phyloP scores from a whole-genome alignment of 352 stramenopile species.

The Globisporangium recalcitrans region DNA sequence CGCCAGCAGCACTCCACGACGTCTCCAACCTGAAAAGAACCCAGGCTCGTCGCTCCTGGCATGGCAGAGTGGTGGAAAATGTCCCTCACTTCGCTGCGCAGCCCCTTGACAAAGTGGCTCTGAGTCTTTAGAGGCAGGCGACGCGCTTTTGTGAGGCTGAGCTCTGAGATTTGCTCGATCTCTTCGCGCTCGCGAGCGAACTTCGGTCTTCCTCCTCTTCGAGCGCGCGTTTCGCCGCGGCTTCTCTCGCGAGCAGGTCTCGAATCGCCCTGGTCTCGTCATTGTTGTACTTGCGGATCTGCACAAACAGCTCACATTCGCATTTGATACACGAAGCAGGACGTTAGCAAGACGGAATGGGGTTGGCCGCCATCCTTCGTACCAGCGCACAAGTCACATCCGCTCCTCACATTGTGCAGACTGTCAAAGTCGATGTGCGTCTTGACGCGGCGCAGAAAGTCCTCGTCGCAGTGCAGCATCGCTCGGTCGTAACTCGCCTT shows the following conservation, averaged over 20 bases:
- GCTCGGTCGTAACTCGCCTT: conserved; percentile 50
- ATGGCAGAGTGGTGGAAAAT: conserved; percentile 26
- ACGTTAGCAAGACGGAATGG: too few relatives aligned
- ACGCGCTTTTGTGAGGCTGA: conserved; percentile 36
- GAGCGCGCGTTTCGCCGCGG: conserved; percentile 34
- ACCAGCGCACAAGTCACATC: neutral
- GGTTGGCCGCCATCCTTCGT: neutral
- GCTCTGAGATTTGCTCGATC: conserved; percentile 31
- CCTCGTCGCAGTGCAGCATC: conserved; percentile 58
- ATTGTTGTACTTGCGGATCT: conserved; percentile 60
- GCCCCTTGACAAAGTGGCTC: conserved; percentile 34
- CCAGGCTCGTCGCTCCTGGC: neutral
- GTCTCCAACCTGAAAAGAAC: conserved; percentile 28
- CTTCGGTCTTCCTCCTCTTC: conserved; percentile 42
- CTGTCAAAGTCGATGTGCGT: conserved; percentile 35
- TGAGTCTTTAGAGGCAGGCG: conserved; percentile 35
- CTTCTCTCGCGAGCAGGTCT: conserved; percentile 37
- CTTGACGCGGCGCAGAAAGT: conserved; percentile 38
- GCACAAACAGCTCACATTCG: neutral
- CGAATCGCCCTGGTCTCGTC: conserved; percentile 42
- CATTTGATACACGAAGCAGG: too few relatives aligned
- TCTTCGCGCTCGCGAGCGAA: conserved; percentile 24
- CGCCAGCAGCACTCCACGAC: conserved; percentile 49
- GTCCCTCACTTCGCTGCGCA: conserved; percentile 31
- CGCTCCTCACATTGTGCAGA: conserved; percentile 27